Evolutionary conservation across 768 basidiomycete species (phyloP), one percentile per base, ranked within the genome.

Genomic region (Candolleomyces eurysporus): DNA sequence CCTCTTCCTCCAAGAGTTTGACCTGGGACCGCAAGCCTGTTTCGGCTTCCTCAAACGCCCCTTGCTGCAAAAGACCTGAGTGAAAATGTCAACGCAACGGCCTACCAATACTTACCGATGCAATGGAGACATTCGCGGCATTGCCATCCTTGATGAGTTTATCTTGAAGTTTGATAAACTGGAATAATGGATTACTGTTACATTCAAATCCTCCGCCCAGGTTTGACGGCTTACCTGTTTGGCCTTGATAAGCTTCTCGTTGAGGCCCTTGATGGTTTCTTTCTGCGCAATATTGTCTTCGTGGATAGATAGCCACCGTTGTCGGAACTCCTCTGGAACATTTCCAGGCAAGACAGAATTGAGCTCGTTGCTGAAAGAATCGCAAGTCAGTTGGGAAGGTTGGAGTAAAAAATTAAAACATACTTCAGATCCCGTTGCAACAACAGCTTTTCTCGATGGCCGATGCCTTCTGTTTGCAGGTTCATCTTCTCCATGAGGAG

Each of bases 101-200:
- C 42, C 32, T 26, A 26, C 3, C 45, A 45, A 72, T 9, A 49
- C 79, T 63, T 64, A 88, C 88, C 45, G 82, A 73, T 39, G 78
- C 68, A 58, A 74, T 67, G 21, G 76, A 78, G 32, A 75, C 77
- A 65, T 80, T 82, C 55, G 85, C 83, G 5, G 87, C 85, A 54
- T 88, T 87, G 68, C 89, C 88, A 68, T 93, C 91, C 65, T 90
- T 90, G 75, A 95, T 90, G 31, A 94, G 79, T 64, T 90, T 91
- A 75, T 97, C 94, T 72, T 96, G 95, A 36, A 87, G 82, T 71
- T 93, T 94, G 78, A 98, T 94, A 73, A 96, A 95, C 92, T 96
- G 9, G 45, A 57, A 30, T 21, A 19, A 36, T 58, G 21, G 26
- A 16, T 48, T n/a, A 45, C 36, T 11, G 22, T 21, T 32, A 30